phyloP scores from a whole-genome alignment of 495 filamentous ascomycete genomes.

The Venustampulla echinocandica region DNA sequence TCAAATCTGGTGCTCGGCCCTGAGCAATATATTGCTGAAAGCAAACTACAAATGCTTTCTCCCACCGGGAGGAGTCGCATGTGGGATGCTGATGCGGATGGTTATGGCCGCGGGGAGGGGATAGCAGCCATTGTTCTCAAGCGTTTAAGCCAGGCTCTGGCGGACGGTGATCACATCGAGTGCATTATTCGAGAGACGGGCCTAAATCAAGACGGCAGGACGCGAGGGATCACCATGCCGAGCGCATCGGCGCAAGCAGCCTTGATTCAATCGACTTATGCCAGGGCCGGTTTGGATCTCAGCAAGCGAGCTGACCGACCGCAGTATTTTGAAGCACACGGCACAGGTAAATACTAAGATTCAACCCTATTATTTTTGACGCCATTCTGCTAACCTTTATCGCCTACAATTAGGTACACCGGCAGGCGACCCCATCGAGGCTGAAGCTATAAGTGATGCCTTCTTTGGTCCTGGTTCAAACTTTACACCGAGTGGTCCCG shows the following conservation, averaged over 20 bases:
- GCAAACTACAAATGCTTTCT: conserved; percentile 26
- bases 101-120: conserved; percentile 58
- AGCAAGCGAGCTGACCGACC: not conserved
- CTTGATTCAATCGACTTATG: conserved; percentile 45
- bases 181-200: conserved; percentile 50
- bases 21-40: not conserved
- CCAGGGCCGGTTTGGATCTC: conserved; percentile 25
- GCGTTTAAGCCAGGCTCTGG: conserved; percentile 43
- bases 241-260: conserved; percentile 44
- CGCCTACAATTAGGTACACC: conserved; percentile 29
- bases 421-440: not conserved
- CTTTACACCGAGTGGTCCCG: not conserved
- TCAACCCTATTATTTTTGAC: too few species aligned
- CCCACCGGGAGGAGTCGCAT: conserved; percentile 41
- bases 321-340: conserved; percentile 15
- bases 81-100: conserved; percentile 53
- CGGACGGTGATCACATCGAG: conserved; percentile 47
- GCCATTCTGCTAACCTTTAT: too few species aligned
- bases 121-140: conserved; percentile 53
- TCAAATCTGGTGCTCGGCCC: too few species aligned
- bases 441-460: not conserved
- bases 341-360: too few species aligned
- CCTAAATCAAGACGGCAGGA: conserved; percentile 50
- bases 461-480: conserved; percentile 9
- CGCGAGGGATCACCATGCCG: conserved; percentile 50